Percentiles rank a stretch among this genome's conserved stretches.
These are phyloP conservation scores for Rubus parviflorus DNA, from an alignment of 306 rosid genomes.

Conservation along the genomic window DNA sequence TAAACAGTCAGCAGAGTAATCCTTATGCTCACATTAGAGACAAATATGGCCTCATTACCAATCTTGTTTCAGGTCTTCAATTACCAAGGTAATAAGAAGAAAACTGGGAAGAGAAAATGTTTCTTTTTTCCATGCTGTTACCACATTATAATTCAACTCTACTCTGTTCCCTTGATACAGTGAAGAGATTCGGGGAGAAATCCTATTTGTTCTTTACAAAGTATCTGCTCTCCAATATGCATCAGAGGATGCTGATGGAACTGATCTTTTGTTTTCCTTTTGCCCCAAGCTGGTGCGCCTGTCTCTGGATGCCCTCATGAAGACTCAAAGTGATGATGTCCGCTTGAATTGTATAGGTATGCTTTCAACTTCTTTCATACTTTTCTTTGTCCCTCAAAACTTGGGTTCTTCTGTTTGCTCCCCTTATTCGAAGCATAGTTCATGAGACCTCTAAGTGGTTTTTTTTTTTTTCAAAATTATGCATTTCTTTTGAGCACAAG, in stretches of 20 bases:
- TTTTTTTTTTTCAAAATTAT: not conserved
- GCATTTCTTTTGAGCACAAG: not conserved
- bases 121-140: constrained; percentile 3
- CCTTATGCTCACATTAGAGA: constrained; percentile 51
- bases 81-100: constrained; percentile 67
- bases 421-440: not conserved
- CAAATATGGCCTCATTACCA: constrained; percentile 47
- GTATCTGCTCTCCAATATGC: constrained; percentile 49
- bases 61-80: constrained; percentile 80
- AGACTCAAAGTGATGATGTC: constrained; percentile 82
- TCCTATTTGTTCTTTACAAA: constrained; percentile 79
- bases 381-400: not conserved
- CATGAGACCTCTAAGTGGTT: not conserved
- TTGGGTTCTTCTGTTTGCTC: constrained; percentile 5
- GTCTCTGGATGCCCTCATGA: constrained; percentile 71
- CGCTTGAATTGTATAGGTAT: constrained; percentile 86
- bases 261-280: constrained; percentile 54
- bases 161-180: constrained; percentile 40
- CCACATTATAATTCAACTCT: constrained; percentile 4
- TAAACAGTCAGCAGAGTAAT: constrained; percentile 58
- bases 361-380: constrained; percentile 29
- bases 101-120: constrained; percentile 5
- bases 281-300: constrained; percentile 71
- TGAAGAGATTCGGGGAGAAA: constrained; percentile 89
- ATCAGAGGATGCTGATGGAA: constrained; percentile 50